Conservation (phyloP, 176 grass and related monocot genomes). For the Lolium multiflorum region DNA sequence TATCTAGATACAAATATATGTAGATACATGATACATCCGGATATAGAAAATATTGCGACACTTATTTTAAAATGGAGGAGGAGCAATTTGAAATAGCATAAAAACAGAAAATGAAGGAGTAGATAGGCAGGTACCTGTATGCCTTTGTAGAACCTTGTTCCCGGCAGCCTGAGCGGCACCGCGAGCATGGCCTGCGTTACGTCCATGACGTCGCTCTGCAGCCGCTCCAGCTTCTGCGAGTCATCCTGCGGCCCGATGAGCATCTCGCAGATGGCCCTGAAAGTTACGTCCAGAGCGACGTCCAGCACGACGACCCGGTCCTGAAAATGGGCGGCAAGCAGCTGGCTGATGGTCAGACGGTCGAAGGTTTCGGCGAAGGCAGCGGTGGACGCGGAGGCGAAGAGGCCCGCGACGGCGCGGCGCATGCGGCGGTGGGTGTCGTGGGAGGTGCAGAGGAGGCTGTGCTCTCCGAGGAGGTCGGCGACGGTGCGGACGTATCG, state of each 20-base stretch:
- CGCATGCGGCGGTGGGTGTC: constrained; percentile 56
- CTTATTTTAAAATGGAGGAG: too few relatives aligned
- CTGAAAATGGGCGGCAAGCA: background rate
- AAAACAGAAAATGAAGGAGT: background rate
- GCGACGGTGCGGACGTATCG: constrained; percentile 83
- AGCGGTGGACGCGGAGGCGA: constrained; percentile 49
- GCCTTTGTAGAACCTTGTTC: constrained; percentile 71
- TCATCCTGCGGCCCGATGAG: constrained; percentile 54
- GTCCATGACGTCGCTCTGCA: constrained; percentile 68
- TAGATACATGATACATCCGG: too few relatives aligned
- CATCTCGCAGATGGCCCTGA: constrained; percentile 85
- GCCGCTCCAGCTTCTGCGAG: constrained; percentile 24
- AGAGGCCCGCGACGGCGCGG: constrained; percentile 62
- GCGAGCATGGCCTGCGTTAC: constrained; percentile 85
- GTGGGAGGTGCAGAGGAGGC: constrained; percentile 78
- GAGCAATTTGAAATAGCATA: too few relatives aligned
- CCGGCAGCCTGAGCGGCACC: constrained; percentile 67
- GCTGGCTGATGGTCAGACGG: constrained; percentile 31
- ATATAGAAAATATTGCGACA: too few relatives aligned
- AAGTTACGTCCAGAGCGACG: constrained; percentile 66
- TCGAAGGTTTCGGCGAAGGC: constrained; percentile 55
- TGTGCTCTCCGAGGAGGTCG: constrained; percentile 74
- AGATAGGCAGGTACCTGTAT: constrained; percentile 45
- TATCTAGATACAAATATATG: too few relatives aligned
- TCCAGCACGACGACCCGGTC: constrained; percentile 56